Evolutionary conservation across 1,284 basidiomycete genomes (phyloP).

Genomic region (Hortiboletus rubellus): DNA sequence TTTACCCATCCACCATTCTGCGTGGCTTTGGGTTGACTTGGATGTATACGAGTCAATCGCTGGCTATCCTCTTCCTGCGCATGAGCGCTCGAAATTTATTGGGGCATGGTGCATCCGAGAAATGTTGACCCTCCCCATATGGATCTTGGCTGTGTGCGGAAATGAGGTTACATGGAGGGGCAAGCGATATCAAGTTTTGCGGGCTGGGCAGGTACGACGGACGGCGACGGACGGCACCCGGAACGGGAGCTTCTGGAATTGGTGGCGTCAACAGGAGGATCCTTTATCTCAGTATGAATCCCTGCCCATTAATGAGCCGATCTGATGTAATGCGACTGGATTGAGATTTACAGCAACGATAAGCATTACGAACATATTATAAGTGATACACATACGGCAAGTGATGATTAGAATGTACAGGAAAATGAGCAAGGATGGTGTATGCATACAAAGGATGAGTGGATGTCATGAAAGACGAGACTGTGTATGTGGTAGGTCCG

Average conservation of each 20-base stretch:
- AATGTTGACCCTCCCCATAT: constrained; percentile 81
- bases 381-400: constrained; percentile 34
- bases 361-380: constrained; percentile 35
- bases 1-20: constrained; percentile 52
- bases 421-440: constrained; percentile 29
- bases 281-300: constrained; percentile 16
- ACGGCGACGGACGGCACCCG: constrained; percentile 1
- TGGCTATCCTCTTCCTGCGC: constrained; percentile 59
- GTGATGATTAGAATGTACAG: constrained; percentile 38
- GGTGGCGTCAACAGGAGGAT: constrained; percentile 13
- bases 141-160: constrained; percentile 76
- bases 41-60: constrained; percentile 72
- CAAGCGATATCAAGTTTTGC: constrained; percentile 58
- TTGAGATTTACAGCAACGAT: constrained; percentile 33
- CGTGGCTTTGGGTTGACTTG: constrained; percentile 71
- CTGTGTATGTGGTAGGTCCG: constrained; percentile 25
- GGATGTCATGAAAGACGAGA: constrained; percentile 26
- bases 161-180: constrained; percentile 86
- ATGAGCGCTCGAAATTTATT: constrained; percentile 60
- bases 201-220: constrained; percentile 60
- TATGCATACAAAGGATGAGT: constrained; percentile 34
- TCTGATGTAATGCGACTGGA: constrained; percentile 22
- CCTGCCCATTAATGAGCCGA: constrained; percentile 17
- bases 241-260: constrained; percentile 8
- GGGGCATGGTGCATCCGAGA: constrained; percentile 80